Evolutionary conservation across 371 early-diverging fungal genomes (phyloP), one percentile per base, ranked within the genome.

Genomic region (Mucor piriformis): DNA sequence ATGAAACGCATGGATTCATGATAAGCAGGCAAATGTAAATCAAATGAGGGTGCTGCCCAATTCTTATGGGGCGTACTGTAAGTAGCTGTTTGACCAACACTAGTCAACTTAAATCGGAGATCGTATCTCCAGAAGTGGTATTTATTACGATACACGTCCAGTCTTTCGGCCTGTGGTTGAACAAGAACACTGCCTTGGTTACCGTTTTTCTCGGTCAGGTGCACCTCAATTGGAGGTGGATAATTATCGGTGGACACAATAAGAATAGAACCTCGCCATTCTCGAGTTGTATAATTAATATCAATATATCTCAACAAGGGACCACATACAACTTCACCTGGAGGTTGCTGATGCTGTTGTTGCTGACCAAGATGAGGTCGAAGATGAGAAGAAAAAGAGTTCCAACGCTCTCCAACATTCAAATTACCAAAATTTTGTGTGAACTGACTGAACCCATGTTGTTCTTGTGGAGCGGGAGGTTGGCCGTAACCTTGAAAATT

Each of bases 121-220:
- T 67, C 64, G 27, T 67, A 76, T 23, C 76, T 43, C 70, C 73
- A 76, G 48, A 76, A 76, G 42, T 64, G 60, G 34, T 66, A 74
- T 33, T 66, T 61, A 37, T 64, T 33, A 10, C 72, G 69, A 37
- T 42, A 74, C 7, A 43, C 50, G 42, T 74, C 74, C 16, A 74
- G 33, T 12, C 35, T 47, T 16, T 63, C 61, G 11, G 52, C 66
- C 3, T 32, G 61, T 3, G 54, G 50, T 43, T 58, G 32, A 24
- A 35, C 23, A 13, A 60, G 8, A 0, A 32, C 32, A 6, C 50
- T 60, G 4, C 8, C 33, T 13, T 38, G 54, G 10, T 51, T 40
- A 13, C 52, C 42, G 8, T 54, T 32, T 20, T 50, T 54, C 8
- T 50, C 50, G 20, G 44, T 23, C 6, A 73, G 25, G 10, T 62